phyloP scores from a whole-genome alignment of 2,329 filamentous ascomycete species.

The Colletotrichum shisoi region DNA sequence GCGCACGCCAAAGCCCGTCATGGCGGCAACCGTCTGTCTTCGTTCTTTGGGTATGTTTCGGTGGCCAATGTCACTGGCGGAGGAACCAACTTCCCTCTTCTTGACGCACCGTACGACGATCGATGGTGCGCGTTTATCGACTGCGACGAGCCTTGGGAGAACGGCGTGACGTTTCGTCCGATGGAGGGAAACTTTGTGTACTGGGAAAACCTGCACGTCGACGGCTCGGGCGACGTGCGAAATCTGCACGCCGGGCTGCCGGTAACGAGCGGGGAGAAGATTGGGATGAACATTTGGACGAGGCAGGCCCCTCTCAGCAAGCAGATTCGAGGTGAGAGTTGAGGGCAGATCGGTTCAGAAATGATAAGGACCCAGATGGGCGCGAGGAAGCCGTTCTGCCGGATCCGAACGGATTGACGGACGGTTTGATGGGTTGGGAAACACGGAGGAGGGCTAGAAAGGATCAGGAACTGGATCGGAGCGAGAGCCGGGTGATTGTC shows the following conservation, averaged over 20 bases:
- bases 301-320: slow-evolving; percentile 52
- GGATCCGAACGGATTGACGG: too few relatives aligned
- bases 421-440: too few relatives aligned
- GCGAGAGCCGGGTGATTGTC: too few relatives aligned
- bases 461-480: too few relatives aligned
- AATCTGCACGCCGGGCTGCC: slow-evolving; percentile 59
- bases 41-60: slow-evolving; percentile 59
- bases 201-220: slow-evolving; percentile 56
- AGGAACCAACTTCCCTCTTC: slow-evolving; percentile 59
- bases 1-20: slow-evolving; percentile 47
- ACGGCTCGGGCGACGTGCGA: slow-evolving; percentile 53
- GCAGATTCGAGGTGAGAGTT: slow-evolving; percentile 46
- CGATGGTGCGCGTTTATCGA: slow-evolving; percentile 51
- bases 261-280: slow-evolving; percentile 56
- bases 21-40: slow-evolving; percentile 56
- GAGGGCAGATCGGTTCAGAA: neutral
- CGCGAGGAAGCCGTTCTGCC: too few relatives aligned
- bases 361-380: too few relatives aligned
- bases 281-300: slow-evolving; percentile 64
- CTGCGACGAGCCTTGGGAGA: slow-evolving; percentile 58
- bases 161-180: slow-evolving; percentile 58
- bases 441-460: too few relatives aligned
- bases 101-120: slow-evolving; percentile 49
- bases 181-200: slow-evolving; percentile 58
- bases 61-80: slow-evolving; percentile 54